A percentile compares a stretch with the other conserved stretches of the same genome.
These are phyloP conservation scores for Celoporthe dispersa DNA, from an alignment of 2,329 filamentous ascomycete genomes.

Conservation along the genomic window DNA sequence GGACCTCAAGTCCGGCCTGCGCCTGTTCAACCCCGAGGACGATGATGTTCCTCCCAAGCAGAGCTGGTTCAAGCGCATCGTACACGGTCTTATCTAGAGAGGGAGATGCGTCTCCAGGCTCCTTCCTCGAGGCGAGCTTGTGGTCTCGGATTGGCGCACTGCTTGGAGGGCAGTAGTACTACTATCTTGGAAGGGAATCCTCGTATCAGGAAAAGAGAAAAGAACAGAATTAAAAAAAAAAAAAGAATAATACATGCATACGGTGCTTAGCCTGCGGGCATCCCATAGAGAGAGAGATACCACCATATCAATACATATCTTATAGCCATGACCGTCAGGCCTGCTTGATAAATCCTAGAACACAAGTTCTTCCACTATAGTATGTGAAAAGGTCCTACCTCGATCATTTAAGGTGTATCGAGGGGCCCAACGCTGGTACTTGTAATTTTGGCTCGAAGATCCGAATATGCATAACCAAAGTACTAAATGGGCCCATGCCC, in stretches of 20 bases:
- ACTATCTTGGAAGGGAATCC: neutral
- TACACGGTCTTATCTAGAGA: slow-evolving; percentile 42
- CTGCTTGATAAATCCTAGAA: too few relatives aligned
- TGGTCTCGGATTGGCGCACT: neutral
- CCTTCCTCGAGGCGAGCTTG: neutral
- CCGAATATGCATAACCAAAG: neutral
- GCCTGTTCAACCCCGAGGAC: slow-evolving; percentile 53
- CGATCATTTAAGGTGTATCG: neutral
- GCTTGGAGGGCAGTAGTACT: neutral
- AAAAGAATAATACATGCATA: neutral
- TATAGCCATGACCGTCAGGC: neutral
- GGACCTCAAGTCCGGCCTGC: slow-evolving; percentile 63
- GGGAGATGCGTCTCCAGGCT: neutral
- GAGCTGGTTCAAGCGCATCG: slow-evolving; percentile 42
- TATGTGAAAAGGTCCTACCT: too few relatives aligned
- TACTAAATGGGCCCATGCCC: neutral
- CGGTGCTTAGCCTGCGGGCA: neutral
- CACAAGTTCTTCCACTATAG: too few relatives aligned
- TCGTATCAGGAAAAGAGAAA: neutral
- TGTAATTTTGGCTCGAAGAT: slow-evolving; percentile 1
- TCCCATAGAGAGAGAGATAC: neutral
- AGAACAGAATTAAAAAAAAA: too few relatives aligned
- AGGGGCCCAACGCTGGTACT: neutral
- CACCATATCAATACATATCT: neutral
- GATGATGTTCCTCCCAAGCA: slow-evolving; percentile 38